Percentiles rank a stretch among this genome's conserved stretches.
These are phyloP conservation scores for Lathyrus oleraceus DNA, from an alignment of 306 rosid genomes.

Conservation along the genomic window DNA sequence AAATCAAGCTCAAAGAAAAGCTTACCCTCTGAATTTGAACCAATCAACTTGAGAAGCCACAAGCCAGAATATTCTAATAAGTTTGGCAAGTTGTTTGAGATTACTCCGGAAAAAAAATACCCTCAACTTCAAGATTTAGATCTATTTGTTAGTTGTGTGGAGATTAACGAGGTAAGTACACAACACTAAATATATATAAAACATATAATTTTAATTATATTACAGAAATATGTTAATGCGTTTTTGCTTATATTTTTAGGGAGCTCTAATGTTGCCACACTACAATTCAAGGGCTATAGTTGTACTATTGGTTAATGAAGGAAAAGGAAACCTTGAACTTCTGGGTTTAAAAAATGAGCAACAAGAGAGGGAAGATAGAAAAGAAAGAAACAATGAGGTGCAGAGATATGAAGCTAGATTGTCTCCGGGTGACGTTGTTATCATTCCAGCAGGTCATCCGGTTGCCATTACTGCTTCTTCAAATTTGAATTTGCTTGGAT, in stretches of 20 bases:
- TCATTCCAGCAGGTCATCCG: conserved; percentile 47
- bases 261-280: conserved; percentile 35
- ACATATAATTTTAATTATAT: background rate
- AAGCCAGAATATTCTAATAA: conserved; percentile 27
- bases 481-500: conserved; percentile 26
- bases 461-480: conserved; percentile 37
- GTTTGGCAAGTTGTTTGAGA: conserved; percentile 37
- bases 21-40: background rate
- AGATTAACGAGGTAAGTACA: conserved; percentile 27
- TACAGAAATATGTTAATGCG: background rate
- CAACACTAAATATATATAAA: background rate
- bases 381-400: background rate
- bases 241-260: conserved; percentile 16
- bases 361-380: background rate
- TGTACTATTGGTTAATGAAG: conserved; percentile 8
- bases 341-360: background rate
- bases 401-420: conserved; percentile 25
- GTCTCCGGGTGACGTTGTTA: conserved; percentile 23
- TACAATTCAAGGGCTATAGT: conserved; percentile 27
- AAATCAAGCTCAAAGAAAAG: conserved; percentile 13
- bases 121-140: conserved; percentile 27
- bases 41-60: conserved; percentile 37
- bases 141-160: background rate
- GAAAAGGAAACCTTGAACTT: conserved; percentile 28
- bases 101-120: conserved; percentile 3